Conservation (phyloP, 2,329 filamentous ascomycete genomes). For the Fusarium sublunatum region DNA sequence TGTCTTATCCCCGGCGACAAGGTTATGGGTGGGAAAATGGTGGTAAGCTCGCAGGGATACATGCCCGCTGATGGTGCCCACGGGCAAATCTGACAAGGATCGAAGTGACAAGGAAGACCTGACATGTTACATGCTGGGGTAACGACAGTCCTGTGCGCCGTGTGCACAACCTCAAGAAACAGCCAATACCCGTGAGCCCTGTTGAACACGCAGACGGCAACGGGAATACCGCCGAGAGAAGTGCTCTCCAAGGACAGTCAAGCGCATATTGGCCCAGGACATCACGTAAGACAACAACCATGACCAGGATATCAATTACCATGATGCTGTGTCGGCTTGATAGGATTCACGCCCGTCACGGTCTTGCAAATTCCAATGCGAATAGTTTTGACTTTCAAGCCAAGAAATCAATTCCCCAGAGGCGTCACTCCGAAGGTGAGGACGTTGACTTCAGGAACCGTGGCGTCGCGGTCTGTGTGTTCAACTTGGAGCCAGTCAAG, state of each 20-base stretch:
- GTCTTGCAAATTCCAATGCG: neutral
- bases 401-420: constrained; percentile 2
- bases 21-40: constrained; percentile 15
- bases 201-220: neutral
- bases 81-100: constrained; percentile 34
- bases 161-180: constrained; percentile 4
- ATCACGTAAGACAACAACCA: constrained; percentile 8
- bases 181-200: constrained; percentile 6
- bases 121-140: constrained; percentile 40
- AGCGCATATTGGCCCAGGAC: neutral
- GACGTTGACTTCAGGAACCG: constrained; percentile 3
- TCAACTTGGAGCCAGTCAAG: constrained; percentile 2
- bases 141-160: constrained; percentile 3
- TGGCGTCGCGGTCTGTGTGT: constrained; percentile 17
- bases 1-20: constrained; percentile 38
- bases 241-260: constrained; percentile 1
- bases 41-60: constrained; percentile 32
- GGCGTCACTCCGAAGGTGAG: constrained; percentile 3
- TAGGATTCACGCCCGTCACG: neutral
- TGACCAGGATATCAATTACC: neutral
- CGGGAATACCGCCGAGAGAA: constrained; percentile 11
- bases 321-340: neutral
- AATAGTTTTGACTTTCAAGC: neutral
- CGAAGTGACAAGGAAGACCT: constrained; percentile 35
- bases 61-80: constrained; percentile 13